These are phyloP conservation scores for Aspergillus niger DNA, from an alignment of 2,329 filamentous ascomycete genomes.

Conservation along the genomic window DNA sequence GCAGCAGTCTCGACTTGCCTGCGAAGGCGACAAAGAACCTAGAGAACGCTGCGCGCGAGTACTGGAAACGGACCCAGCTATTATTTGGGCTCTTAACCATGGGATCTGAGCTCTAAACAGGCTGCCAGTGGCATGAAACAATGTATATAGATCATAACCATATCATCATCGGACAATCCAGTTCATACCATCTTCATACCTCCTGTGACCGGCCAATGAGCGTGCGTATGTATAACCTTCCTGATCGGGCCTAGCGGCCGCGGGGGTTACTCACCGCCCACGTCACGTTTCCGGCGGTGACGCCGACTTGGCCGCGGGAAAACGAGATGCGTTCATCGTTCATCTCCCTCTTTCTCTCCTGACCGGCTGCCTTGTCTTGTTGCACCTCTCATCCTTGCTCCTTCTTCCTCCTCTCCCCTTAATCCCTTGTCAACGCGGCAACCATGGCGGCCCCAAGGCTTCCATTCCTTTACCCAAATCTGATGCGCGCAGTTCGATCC, in stretches of 20 bases:
- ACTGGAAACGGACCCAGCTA: conserved; percentile 79
- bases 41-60: conserved; percentile 67
- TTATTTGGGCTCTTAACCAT: conserved; percentile 73
- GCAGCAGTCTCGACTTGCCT: conserved; percentile 52
- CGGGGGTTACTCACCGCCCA: conserved; percentile 28
- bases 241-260: conserved; percentile 12
- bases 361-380: conserved; percentile 4
- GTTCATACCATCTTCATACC: neutral
- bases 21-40: conserved; percentile 56
- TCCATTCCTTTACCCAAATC: conserved; percentile 68
- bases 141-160: conserved; percentile 3
- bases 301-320: conserved; percentile 30
- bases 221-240: conserved; percentile 1
- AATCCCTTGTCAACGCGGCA: conserved; percentile 14
- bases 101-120: conserved; percentile 13
- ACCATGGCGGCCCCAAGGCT: conserved; percentile 65
- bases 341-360: conserved; percentile 2
- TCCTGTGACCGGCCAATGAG: neutral
- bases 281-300: conserved; percentile 27
- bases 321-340: conserved; percentile 11
- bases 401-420: conserved; percentile 8
- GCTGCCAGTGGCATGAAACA: neutral
- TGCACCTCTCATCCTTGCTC: conserved; percentile 1
- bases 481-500: conserved; percentile 60
- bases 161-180: neutral